Percentiles rank a stretch among this genome's conserved stretches.
phyloP scores from a whole-genome alignment of 1,284 basidiomycete species.

The Fomitopsis pinicola region DNA sequence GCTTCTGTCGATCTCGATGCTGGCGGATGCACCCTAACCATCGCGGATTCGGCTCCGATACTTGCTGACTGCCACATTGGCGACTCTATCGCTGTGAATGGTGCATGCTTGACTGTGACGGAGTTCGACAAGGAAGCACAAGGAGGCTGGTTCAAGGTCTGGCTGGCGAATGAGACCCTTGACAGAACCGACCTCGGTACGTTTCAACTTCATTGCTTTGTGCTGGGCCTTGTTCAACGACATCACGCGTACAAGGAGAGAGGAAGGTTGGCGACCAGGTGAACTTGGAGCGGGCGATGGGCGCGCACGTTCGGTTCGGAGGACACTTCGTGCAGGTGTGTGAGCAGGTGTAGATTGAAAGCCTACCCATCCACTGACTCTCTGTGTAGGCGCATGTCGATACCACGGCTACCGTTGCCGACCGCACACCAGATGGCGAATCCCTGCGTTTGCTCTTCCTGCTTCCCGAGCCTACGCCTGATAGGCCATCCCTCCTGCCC shows the following conservation, averaged over 20 bases:
- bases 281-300: slow-evolving; percentile 96
- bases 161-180: slow-evolving; percentile 94
- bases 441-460: slow-evolving; percentile 82
- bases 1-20: slow-evolving; percentile 55
- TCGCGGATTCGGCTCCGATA: slow-evolving; percentile 71
- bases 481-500: slow-evolving; percentile 63
- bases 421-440: slow-evolving; percentile 75
- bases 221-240: neutral
- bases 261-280: slow-evolving; percentile 78
- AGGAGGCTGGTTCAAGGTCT: slow-evolving; percentile 87
- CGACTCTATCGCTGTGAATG: slow-evolving; percentile 89
- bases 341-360: neutral
- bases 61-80: slow-evolving; percentile 91
- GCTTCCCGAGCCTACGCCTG: slow-evolving; percentile 59
- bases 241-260: slow-evolving; percentile 47
- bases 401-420: slow-evolving; percentile 74
- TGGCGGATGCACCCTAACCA: slow-evolving; percentile 83
- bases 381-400: slow-evolving; percentile 84
- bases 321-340: slow-evolving; percentile 96
- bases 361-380: neutral
- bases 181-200: slow-evolving; percentile 87
- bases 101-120: slow-evolving; percentile 87
- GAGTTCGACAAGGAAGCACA: slow-evolving; percentile 62
- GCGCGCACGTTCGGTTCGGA: slow-evolving; percentile 87
- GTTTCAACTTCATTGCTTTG: slow-evolving; percentile 14